Percentiles rank a stretch among this genome's conserved stretches.
phyloP scores from a whole-genome alignment of 2,329 filamentous ascomycete genomes.

The Phialophora chinensis region DNA sequence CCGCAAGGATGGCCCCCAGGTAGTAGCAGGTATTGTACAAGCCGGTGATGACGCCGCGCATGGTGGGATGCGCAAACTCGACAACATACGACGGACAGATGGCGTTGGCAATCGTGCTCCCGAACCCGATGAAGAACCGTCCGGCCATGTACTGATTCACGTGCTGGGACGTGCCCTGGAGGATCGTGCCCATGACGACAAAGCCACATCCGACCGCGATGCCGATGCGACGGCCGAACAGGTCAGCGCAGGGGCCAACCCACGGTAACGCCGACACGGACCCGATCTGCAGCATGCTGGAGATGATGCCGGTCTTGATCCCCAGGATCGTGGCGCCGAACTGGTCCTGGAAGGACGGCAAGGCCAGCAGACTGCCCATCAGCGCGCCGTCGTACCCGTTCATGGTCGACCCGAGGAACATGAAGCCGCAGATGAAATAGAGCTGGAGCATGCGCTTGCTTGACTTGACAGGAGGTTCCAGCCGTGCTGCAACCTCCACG shows the following conservation, averaged over 20 bases:
- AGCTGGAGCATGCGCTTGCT: slow-evolving; percentile 13
- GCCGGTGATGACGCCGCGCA: slow-evolving; percentile 11
- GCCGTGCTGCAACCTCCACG: slow-evolving; percentile 3
- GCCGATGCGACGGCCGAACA: slow-evolving; percentile 40
- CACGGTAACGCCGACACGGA: neutral
- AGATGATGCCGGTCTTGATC: slow-evolving; percentile 4
- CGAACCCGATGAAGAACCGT: slow-evolving; percentile 44
- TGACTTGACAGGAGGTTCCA: neutral
- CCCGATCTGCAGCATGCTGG: slow-evolving; percentile 5
- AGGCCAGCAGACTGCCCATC: slow-evolving; percentile 7
- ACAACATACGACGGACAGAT: slow-evolving; percentile 45
- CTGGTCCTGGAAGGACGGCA: slow-evolving; percentile 6
- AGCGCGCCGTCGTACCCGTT: slow-evolving; percentile 11
- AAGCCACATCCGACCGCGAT: slow-evolving; percentile 52
- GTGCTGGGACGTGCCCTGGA: slow-evolving; percentile 42
- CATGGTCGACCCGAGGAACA: slow-evolving; percentile 16
- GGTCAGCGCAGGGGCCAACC: neutral
- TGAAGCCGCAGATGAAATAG: slow-evolving; percentile 12
- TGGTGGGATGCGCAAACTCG: slow-evolving; percentile 47
- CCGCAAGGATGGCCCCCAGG: slow-evolving; percentile 2
- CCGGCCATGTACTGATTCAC: slow-evolving; percentile 44
- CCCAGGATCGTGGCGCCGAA: slow-evolving; percentile 12
- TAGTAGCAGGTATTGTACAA: slow-evolving; percentile 48
- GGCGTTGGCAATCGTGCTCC: slow-evolving; percentile 37
- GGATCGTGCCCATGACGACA: slow-evolving; percentile 41